These are phyloP conservation scores for Hypoxylon fragiforme DNA, from an alignment of 495 filamentous ascomycete genomes.

Conservation along the genomic window DNA sequence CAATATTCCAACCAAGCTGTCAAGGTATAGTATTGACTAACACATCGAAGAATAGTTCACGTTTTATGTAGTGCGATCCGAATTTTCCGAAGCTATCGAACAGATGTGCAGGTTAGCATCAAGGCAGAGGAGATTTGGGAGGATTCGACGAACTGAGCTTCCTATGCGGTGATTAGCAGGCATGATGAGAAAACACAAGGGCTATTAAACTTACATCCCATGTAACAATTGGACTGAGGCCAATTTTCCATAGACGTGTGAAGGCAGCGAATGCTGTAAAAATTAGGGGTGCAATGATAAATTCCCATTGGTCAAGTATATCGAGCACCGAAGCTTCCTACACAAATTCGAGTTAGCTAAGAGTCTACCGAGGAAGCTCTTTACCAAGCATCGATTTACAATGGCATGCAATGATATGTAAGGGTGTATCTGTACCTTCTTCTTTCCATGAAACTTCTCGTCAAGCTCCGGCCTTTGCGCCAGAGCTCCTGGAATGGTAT, in stretches of 20 bases:
- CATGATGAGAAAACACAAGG: not conserved
- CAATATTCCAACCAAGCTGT: conserved; percentile 6
- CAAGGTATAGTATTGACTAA: conserved; percentile 37
- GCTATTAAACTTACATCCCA: conserved; percentile 77
- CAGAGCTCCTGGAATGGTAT: conserved; percentile 44
- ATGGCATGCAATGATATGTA: no score
- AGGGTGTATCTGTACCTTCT: conserved; percentile 54
- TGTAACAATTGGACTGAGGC: conserved; percentile 91
- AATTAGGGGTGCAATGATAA: conserved; percentile 81
- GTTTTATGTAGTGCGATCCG: conserved; percentile 96
- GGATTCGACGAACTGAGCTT: conserved; percentile 39
- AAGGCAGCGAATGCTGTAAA: conserved; percentile 90
- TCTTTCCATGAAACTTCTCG: conserved; percentile 58
- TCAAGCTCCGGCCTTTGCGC: conserved; percentile 51
- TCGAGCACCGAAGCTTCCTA: conserved; percentile 59
- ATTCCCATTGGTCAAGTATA: conserved; percentile 78
- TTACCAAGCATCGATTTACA: no score
- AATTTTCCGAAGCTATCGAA: conserved; percentile 92
- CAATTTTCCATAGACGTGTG: conserved; percentile 94
- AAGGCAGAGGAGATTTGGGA: conserved; percentile 4
- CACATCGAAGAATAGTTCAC: conserved; percentile 99
- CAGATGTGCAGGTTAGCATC: conserved; percentile 36
- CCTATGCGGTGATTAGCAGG: conserved; percentile 32
- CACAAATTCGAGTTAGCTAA: conserved; percentile 7
- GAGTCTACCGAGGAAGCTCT: no score